phyloP scores from a whole-genome alignment of 2,329 filamentous ascomycete genomes.

The Alternaria gansuensis region DNA sequence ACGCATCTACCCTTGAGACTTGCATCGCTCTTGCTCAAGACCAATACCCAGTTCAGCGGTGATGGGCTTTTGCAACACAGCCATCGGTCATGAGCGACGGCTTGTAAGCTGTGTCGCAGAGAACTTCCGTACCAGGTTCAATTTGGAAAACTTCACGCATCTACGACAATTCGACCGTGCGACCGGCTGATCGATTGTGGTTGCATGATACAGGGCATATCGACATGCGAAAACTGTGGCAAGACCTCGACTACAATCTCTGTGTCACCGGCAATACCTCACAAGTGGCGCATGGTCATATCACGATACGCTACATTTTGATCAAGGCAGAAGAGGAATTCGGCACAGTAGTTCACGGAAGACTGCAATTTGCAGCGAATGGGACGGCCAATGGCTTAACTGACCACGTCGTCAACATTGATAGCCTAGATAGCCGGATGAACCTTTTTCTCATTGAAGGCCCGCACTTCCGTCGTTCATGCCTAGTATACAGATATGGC shows the following conservation, averaged over 20 bases:
- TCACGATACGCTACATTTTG: slow-evolving; percentile 63
- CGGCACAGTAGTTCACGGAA: slow-evolving; percentile 54
- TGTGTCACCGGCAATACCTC: slow-evolving; percentile 64
- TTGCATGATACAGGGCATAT: slow-evolving; percentile 43
- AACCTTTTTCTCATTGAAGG: slow-evolving; percentile 57
- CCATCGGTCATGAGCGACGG: slow-evolving; percentile 83
- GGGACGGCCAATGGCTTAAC: slow-evolving; percentile 62
- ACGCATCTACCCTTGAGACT: slow-evolving; percentile 80
- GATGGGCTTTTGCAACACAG: slow-evolving; percentile 98
- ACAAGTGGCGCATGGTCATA: slow-evolving; percentile 55
- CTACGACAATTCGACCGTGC: slow-evolving; percentile 58
- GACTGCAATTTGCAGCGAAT: slow-evolving; percentile 60
- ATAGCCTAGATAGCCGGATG: neutral
- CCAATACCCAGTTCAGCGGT: slow-evolving; percentile 79
- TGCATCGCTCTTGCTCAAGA: slow-evolving; percentile 68
- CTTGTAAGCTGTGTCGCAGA: slow-evolving; percentile 89
- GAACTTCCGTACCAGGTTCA: slow-evolving; percentile 72
- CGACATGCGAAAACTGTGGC: slow-evolving; percentile 33
- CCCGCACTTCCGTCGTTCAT: slow-evolving; percentile 63
- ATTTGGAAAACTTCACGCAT: slow-evolving; percentile 62
- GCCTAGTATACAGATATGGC: slow-evolving; percentile 61
- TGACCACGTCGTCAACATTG: slow-evolving; percentile 40
- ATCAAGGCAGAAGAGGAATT: slow-evolving; percentile 63
- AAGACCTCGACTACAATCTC: slow-evolving; percentile 58
- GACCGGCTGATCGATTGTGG: slow-evolving; percentile 51